phyloP scores from a whole-genome alignment of 495 filamentous ascomycete species.

The Daldinia grandis region DNA sequence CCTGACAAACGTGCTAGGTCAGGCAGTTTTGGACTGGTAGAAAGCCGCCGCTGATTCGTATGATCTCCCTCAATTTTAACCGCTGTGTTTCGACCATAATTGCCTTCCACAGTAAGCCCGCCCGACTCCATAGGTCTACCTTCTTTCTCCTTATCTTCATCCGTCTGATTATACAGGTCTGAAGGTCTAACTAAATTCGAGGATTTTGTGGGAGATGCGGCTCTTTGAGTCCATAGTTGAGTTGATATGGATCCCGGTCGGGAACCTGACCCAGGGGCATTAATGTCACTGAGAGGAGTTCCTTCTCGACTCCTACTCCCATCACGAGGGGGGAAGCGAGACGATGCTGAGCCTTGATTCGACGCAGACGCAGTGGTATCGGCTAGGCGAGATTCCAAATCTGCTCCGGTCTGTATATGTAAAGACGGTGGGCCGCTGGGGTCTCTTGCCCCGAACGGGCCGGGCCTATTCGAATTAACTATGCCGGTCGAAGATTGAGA shows the following conservation, averaged over 20 bases:
- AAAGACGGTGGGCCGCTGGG: slow-evolving; percentile 30
- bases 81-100: slow-evolving; percentile 28
- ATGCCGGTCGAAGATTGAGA: slow-evolving; percentile 29
- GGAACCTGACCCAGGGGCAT: slow-evolving; percentile 33
- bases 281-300: slow-evolving; percentile 42
- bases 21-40: slow-evolving; percentile 65
- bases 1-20: slow-evolving; percentile 71
- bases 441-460: slow-evolving; percentile 21
- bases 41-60: slow-evolving; percentile 43
- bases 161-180: slow-evolving; percentile 79
- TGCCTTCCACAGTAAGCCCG: slow-evolving; percentile 55
- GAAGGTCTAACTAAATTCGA: slow-evolving; percentile 75
- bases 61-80: neutral
- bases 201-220: slow-evolving; percentile 57
- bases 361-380: slow-evolving; percentile 22
- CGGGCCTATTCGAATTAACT: slow-evolving; percentile 5
- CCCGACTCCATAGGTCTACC: slow-evolving; percentile 62
- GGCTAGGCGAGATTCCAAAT: slow-evolving; percentile 1
- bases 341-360: slow-evolving; percentile 38
- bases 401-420: slow-evolving; percentile 34
- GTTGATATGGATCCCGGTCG: slow-evolving; percentile 38
- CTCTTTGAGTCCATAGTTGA: slow-evolving; percentile 47
- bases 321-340: slow-evolving; percentile 65
- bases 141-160: slow-evolving; percentile 69
- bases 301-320: slow-evolving; percentile 65